Conservation (phyloP, 495 filamentous ascomycete species). For the Alectoria sarmentosa region DNA sequence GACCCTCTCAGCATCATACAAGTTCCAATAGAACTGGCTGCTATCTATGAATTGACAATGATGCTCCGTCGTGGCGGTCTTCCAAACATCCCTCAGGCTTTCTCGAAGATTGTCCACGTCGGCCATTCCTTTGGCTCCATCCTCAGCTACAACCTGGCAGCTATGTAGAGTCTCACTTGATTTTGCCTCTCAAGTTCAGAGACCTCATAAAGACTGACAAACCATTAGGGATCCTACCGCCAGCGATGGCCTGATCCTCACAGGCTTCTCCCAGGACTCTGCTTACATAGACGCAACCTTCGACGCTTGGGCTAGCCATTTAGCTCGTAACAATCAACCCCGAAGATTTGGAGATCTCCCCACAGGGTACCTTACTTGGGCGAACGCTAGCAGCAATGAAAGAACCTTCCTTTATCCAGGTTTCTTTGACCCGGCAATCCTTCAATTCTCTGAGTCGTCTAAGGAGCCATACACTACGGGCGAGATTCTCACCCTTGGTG, state of each 20-base stretch:
- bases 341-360: constrained; percentile 33
- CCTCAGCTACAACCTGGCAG: constrained; percentile 35
- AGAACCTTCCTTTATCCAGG: constrained; percentile 39
- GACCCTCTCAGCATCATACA: constrained; percentile 49
- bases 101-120: constrained; percentile 46
- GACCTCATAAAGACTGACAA: neutral
- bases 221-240: constrained; percentile 35
- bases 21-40: constrained; percentile 41
- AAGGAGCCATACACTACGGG: constrained; percentile 44
- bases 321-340: constrained; percentile 37
- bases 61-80: constrained; percentile 38
- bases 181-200: neutral
- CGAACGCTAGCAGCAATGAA: constrained; percentile 30
- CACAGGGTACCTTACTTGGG: constrained; percentile 41
- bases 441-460: constrained; percentile 33
- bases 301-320: constrained; percentile 38
- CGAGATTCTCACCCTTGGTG: constrained; percentile 39
- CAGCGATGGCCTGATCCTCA: constrained; percentile 49
- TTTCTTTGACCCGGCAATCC: constrained; percentile 40
- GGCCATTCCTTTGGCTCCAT: constrained; percentile 43
- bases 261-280: constrained; percentile 43
- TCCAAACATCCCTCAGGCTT: constrained; percentile 27
- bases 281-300: constrained; percentile 31
- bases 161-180: constrained; percentile 16
- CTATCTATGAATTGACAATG: constrained; percentile 41